Evolutionary conservation across 306 rosid genomes (phyloP), one percentile per base, ranked within the genome.

Genomic region (Dryas alaskensis): DNA sequence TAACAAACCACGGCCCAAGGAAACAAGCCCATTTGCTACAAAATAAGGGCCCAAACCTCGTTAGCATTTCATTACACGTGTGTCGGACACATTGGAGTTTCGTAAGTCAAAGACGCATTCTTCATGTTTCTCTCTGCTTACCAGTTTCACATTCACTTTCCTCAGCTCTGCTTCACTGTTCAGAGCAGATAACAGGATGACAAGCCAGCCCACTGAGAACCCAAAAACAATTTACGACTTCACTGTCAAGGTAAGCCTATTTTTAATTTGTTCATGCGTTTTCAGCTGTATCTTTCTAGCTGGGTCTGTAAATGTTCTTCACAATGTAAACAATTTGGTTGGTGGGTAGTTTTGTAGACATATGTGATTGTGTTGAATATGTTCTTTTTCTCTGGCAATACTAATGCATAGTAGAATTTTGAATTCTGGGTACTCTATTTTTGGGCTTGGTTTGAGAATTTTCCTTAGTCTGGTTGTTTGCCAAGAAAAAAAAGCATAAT

Each of bases 211-310:
- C 31, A 17, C 74, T 25, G 66, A 78, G 22, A 65, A 65, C 74
- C 85, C 80, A 4, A 80, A 73, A 6, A 83, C 90, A 5, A 43
- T 88, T 10, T 83, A 71, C 71, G 84, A 86, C 66, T 76, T 90
- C 53, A 57, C 77, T 51, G 79, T 85, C 75, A 88, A 88, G 83
- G 96, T 88, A 71, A 10, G 73, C 55, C 50, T 31, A 39, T 58
- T 5, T 60, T 63, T 48, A 61, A 44, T 27, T 43, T 5, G 10
- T 73, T 54, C 25, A 1, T 46, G 54, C 53, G 16, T 63, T 50
- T 67, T 53, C 47, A 42, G 17, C 16, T 60, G 13, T 49, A 52
- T 47, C 17, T 22, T 19, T 63, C 43, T 6, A 6, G 14, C 31
- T 62, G 69, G 39, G 58, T 12, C 60, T 48, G 37, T 60, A 49